phyloP scores from a whole-genome alignment of 352 stramenopile genomes.

The Globisporangium sylvaticum region DNA sequence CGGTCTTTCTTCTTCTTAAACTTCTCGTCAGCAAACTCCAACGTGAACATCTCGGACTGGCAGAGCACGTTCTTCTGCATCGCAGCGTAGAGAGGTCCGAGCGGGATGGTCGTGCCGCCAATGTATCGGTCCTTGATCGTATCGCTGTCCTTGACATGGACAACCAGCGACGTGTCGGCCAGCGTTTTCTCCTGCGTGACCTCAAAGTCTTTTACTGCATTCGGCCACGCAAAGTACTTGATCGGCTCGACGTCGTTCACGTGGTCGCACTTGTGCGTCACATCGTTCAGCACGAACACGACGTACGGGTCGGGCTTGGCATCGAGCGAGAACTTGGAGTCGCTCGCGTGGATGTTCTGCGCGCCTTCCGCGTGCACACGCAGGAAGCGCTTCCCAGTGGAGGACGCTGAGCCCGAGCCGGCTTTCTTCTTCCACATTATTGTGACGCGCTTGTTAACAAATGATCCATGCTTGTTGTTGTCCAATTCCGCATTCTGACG shows the following conservation, averaged over 20 bases:
- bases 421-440: conserved; percentile 8
- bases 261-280: conserved; percentile 25
- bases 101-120: conserved; percentile 31
- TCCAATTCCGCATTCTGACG: neutral
- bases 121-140: conserved; percentile 47
- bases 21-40: conserved; percentile 43
- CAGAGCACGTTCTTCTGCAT: conserved; percentile 24
- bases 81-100: conserved; percentile 19
- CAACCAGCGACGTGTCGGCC: conserved; percentile 15
- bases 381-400: conserved; percentile 14
- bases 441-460: neutral
- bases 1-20: conserved; percentile 35
- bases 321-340: conserved; percentile 30
- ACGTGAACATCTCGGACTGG: conserved; percentile 24
- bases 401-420: neutral
- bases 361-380: conserved; percentile 36
- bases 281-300: conserved; percentile 29
- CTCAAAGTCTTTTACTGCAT: conserved; percentile 37
- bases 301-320: conserved; percentile 45
- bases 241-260: conserved; percentile 40
- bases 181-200: conserved; percentile 17
- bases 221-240: conserved; percentile 40
- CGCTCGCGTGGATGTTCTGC: conserved; percentile 25
- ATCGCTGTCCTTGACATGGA: conserved; percentile 52
- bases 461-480: neutral